Evolutionary conservation across 345 rosid genomes (phyloP).

Genomic region (Microthlaspi erraticum): DNA sequence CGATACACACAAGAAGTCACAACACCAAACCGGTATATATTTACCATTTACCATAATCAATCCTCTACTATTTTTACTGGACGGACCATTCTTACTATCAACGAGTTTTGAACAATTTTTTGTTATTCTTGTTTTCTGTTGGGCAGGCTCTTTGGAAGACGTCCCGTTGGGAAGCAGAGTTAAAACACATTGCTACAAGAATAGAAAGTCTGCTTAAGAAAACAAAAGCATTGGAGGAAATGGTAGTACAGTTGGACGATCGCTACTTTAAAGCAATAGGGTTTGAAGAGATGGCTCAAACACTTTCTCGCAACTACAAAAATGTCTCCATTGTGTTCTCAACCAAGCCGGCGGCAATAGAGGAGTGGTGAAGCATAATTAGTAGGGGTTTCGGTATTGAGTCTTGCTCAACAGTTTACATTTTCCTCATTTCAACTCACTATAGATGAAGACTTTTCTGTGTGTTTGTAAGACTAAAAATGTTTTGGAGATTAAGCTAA

Average conservation of each 20-base stretch:
- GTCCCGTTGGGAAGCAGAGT: neutral
- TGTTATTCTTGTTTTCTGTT: neutral
- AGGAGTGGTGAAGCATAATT: neutral
- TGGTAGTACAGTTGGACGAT: constrained; percentile 15
- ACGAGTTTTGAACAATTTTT: neutral
- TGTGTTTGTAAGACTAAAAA: too few species aligned
- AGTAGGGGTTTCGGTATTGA: too few species aligned
- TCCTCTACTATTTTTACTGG: neutral
- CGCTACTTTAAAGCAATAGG: neutral
- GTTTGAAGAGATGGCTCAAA: neutral
- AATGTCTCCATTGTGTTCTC: neutral
- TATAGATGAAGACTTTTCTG: too few species aligned
- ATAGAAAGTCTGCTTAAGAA: neutral
- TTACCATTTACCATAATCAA: neutral
- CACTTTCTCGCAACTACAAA: neutral
- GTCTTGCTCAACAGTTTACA: too few species aligned
- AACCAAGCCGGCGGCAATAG: neutral
- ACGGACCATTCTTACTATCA: too few species aligned
- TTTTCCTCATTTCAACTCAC: too few species aligned
- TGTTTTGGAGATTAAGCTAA: too few species aligned
- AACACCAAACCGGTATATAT: neutral
- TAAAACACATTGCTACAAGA: neutral
- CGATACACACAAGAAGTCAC: neutral
- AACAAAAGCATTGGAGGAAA: neutral
- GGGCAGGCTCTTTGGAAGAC: neutral